These are phyloP conservation scores for Pseudoscleropodium purum DNA, from an alignment of 225 moss, liverwort and hornwort species.

Conservation along the genomic window DNA sequence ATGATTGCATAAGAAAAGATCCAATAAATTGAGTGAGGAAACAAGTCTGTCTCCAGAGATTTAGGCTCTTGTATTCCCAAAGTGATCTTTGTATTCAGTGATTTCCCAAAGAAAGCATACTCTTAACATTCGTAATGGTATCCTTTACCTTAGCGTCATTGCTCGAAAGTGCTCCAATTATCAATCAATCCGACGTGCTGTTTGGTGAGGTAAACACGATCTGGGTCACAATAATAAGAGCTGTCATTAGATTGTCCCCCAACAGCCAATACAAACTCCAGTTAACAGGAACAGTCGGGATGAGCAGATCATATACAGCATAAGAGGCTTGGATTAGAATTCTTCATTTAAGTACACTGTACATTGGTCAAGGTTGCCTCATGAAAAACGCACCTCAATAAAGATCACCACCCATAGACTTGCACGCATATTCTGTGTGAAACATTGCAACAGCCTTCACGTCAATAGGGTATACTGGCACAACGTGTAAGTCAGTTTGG, in stretches of 20 bases:
- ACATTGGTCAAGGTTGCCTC: background rate
- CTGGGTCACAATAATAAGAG: background rate
- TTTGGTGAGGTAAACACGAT: background rate
- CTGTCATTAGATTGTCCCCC: background rate
- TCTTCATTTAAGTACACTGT: background rate
- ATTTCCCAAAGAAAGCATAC: background rate
- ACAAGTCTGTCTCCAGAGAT: background rate
- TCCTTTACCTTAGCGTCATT: background rate
- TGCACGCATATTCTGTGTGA: slow-evolving; percentile 1
- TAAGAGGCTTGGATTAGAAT: background rate
- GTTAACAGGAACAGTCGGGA: background rate
- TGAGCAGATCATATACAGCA: background rate
- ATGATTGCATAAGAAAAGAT: background rate
- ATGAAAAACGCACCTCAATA: slow-evolving; percentile 6
- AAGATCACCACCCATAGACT: slow-evolving; percentile 10
- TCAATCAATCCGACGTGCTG: background rate
- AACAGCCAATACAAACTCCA: background rate
- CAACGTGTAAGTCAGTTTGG: background rate
- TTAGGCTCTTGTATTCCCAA: background rate
- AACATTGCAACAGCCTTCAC: background rate
- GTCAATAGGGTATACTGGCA: background rate
- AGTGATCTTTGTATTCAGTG: background rate
- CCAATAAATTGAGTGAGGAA: background rate
- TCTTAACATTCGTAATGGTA: background rate
- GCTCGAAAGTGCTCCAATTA: background rate